Conservation (phyloP, 2,329 filamentous ascomycete species). For the Nigrospora osmanthi region DNA sequence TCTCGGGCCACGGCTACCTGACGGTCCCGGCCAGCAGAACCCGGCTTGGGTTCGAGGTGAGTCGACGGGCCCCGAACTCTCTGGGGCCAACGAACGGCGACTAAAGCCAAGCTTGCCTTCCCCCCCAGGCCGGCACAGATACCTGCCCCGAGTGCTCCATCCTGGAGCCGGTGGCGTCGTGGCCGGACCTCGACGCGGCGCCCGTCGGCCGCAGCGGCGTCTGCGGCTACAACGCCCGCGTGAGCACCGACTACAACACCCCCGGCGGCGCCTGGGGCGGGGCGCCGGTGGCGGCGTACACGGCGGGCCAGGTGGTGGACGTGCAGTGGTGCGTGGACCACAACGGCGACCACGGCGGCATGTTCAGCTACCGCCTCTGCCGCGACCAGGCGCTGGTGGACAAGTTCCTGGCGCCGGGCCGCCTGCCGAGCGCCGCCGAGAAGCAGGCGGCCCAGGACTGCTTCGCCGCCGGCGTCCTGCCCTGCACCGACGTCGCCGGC, state of each 20-base stretch:
- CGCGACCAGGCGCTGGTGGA: slow-evolving; percentile 41
- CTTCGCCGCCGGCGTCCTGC: slow-evolving; percentile 37
- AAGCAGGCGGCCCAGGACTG: slow-evolving; percentile 46
- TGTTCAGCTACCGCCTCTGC: slow-evolving; percentile 48
- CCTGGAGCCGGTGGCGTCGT: slow-evolving; percentile 41
- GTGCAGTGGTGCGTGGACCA: slow-evolving; percentile 49
- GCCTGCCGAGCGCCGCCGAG: slow-evolving; percentile 40
- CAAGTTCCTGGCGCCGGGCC: slow-evolving; percentile 37
- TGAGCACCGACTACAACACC: slow-evolving; percentile 44
- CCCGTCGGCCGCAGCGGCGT: slow-evolving; percentile 38
- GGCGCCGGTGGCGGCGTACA: slow-evolving; percentile 32
- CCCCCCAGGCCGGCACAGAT: slow-evolving; percentile 34
- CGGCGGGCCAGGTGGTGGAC: slow-evolving; percentile 34
- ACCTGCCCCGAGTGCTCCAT: slow-evolving; percentile 48
- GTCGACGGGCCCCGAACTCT: neutral
- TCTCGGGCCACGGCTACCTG: slow-evolving; percentile 36
- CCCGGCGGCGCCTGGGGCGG: slow-evolving; percentile 35
- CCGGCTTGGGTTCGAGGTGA: slow-evolving; percentile 33
- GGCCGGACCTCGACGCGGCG: slow-evolving; percentile 38
- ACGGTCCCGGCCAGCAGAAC: slow-evolving; percentile 34
- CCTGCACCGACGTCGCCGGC: slow-evolving; percentile 40
- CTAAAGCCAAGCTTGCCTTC: neutral
- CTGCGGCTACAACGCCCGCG: slow-evolving; percentile 46
- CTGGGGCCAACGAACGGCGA: neutral
- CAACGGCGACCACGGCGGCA: slow-evolving; percentile 49